These are phyloP conservation scores for Arabis alpina DNA, from an alignment of 345 rosid species.

Conservation along the genomic window DNA sequence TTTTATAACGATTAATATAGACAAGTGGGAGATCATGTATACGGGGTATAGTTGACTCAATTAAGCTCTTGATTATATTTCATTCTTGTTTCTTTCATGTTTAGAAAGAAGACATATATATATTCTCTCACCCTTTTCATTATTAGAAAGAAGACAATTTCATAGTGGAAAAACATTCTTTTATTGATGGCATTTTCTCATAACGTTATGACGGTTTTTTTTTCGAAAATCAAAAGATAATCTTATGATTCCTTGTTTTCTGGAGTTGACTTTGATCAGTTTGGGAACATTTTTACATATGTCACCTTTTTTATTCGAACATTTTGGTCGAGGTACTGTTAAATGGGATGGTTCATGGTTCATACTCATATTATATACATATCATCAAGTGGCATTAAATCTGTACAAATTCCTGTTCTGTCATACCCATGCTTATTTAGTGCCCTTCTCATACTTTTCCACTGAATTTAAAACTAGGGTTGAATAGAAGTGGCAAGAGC, in stretches of 20 bases:
- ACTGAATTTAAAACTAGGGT: constrained; percentile 47
- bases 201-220: not conserved
- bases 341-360: not conserved
- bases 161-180: constrained; percentile 21
- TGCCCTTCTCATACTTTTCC: not conserved
- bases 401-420: constrained; percentile 9
- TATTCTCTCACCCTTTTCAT: not conserved
- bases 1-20: constrained; percentile 2
- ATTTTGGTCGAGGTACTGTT: constrained; percentile 18
- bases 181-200: no score
- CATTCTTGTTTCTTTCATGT: constrained; percentile 5
- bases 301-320: not conserved
- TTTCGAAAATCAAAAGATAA: constrained; percentile 7
- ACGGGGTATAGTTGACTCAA: constrained; percentile 19
- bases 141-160: not conserved
- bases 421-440: constrained; percentile 11
- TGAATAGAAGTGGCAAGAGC: constrained; percentile 85
- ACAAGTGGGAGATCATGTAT: constrained; percentile 21
- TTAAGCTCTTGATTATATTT: constrained; percentile 3
- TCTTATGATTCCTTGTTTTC: constrained; percentile 34
- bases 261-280: constrained; percentile 37
- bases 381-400: constrained; percentile 21
- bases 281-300: constrained; percentile 13
- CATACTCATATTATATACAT: constrained; percentile 18
- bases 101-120: not conserved